These are phyloP conservation scores for Angomonas ambiguus DNA, from an alignment of 208 protist species.

Conservation along the genomic window DNA sequence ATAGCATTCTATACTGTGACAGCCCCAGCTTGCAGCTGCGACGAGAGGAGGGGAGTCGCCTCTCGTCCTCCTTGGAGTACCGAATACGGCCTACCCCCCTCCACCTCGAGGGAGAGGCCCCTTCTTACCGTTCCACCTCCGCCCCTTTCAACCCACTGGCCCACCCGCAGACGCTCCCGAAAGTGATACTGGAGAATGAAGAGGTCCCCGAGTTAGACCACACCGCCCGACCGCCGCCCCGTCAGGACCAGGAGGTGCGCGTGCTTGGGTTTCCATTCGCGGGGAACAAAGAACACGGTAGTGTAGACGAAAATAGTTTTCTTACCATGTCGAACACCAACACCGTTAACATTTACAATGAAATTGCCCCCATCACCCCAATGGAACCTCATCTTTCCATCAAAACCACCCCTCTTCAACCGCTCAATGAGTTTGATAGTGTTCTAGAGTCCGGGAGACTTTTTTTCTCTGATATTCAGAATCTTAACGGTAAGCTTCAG, in stretches of 20 bases:
- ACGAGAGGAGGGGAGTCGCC: not conserved
- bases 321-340: not conserved
- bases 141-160: not conserved
- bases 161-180: not conserved
- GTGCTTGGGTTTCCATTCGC: not conserved
- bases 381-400: not conserved
- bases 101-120: not conserved
- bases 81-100: not conserved
- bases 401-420: not conserved
- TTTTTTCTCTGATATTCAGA: conserved; percentile 30
- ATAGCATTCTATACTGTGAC: not conserved
- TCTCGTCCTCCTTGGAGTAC: not conserved
- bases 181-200: not conserved
- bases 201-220: conserved; percentile 1
- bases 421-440: conserved; percentile 17
- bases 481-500: conserved; percentile 22
- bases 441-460: conserved; percentile 28
- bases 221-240: conserved; percentile 11
- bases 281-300: not conserved
- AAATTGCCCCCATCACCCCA: not conserved
- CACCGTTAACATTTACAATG: not conserved
- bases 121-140: too few species aligned
- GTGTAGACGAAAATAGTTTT: not conserved
- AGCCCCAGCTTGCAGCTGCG: not conserved
- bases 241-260: not conserved